These are phyloP conservation scores for Aspergillus avenaceus DNA, from an alignment of 495 filamentous ascomycete genomes.

Conservation along the genomic window DNA sequence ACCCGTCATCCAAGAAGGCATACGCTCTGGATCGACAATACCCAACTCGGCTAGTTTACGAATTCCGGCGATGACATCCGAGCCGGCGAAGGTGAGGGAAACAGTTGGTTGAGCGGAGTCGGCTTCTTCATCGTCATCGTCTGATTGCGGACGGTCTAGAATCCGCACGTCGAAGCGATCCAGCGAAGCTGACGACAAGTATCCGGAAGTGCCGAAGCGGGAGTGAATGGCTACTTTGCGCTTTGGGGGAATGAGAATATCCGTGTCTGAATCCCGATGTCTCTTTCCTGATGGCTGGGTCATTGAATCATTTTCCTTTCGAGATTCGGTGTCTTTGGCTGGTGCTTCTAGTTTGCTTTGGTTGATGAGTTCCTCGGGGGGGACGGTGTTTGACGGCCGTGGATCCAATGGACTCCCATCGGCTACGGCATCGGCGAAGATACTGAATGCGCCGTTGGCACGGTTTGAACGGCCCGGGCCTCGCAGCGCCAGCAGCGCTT, in stretches of 20 bases:
- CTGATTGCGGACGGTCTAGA: constrained; percentile 21
- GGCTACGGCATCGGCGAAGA: constrained; percentile 63
- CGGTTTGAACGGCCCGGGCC: constrained; percentile 63
- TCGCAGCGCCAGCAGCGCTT: constrained; percentile 58
- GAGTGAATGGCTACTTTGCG: constrained; percentile 55
- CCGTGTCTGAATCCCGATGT: constrained; percentile 34
- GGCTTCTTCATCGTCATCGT: constrained; percentile 13
- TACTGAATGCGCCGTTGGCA: constrained; percentile 71
- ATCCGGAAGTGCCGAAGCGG: constrained; percentile 38
- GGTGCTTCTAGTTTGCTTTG: constrained; percentile 16
- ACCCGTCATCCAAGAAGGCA: constrained; percentile 91
- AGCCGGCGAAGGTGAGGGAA: constrained; percentile 63
- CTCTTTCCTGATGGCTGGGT: constrained; percentile 20
- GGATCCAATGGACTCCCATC: constrained; percentile 57
- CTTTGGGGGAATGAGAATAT: constrained; percentile 54
- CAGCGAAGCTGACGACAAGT: constrained; percentile 20
- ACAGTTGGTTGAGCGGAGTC: constrained; percentile 33
- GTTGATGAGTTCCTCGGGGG: constrained; percentile 36
- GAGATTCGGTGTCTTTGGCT: constrained; percentile 24
- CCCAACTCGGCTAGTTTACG: constrained; percentile 71
- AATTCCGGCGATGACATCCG: constrained; percentile 78
- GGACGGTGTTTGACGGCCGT: constrained; percentile 36
- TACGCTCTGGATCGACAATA: constrained; percentile 65
- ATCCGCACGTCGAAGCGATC: constrained; percentile 32
- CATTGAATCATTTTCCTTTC: constrained; percentile 4